These are phyloP conservation scores for Claviceps purpurea DNA, from an alignment of 2,329 filamentous ascomycete genomes.

Conservation along the genomic window DNA sequence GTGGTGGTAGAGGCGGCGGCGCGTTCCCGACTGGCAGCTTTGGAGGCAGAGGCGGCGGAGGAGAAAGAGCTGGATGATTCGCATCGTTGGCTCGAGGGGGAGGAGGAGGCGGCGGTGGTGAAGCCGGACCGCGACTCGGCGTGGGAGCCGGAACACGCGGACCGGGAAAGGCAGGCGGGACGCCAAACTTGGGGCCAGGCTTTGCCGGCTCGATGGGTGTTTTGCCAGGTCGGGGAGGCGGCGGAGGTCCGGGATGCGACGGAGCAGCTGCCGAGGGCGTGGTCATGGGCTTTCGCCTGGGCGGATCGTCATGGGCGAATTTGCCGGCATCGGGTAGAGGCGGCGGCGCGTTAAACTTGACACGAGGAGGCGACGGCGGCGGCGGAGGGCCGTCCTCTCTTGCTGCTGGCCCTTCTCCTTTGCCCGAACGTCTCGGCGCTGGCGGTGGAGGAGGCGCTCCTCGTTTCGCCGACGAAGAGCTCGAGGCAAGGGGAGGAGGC, in stretches of 20 bases:
- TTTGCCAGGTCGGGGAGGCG: conserved; percentile 44
- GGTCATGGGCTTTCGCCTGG: conserved; percentile 14
- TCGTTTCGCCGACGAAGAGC: conserved; percentile 8
- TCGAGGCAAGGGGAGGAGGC: conserved; percentile 12
- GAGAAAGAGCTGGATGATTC: conserved; percentile 16
- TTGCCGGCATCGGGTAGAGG: conserved; percentile 83
- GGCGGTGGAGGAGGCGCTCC: conserved; percentile 20
- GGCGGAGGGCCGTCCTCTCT: conserved; percentile 58
- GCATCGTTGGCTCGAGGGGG: conserved; percentile 30
- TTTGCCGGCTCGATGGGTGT: conserved; percentile 51
- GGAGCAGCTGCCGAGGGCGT: conserved; percentile 1
- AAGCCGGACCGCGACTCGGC: conserved; percentile 55
- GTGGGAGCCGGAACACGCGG: conserved; percentile 63
- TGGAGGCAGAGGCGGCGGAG: conserved; percentile 34
- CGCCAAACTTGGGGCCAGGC: conserved; percentile 48
- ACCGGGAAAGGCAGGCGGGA: conserved; percentile 68
- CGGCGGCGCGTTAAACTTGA: conserved; percentile 72
- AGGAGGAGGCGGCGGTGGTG: conserved; percentile 44
- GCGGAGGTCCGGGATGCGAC: conserved; percentile 18
- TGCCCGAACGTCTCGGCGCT: conserved; percentile 45
- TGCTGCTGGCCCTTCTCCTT: conserved; percentile 49
- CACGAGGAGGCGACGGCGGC: conserved; percentile 42
- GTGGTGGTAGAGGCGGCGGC: conserved; percentile 37
- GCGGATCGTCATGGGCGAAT: conserved; percentile 46
- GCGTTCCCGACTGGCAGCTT: conserved; percentile 31